A percentile compares a stretch with the other conserved stretches of the same genome.
These are phyloP conservation scores for Lentinula guzmanii DNA, from an alignment of 768 basidiomycete species.

Conservation along the genomic window DNA sequence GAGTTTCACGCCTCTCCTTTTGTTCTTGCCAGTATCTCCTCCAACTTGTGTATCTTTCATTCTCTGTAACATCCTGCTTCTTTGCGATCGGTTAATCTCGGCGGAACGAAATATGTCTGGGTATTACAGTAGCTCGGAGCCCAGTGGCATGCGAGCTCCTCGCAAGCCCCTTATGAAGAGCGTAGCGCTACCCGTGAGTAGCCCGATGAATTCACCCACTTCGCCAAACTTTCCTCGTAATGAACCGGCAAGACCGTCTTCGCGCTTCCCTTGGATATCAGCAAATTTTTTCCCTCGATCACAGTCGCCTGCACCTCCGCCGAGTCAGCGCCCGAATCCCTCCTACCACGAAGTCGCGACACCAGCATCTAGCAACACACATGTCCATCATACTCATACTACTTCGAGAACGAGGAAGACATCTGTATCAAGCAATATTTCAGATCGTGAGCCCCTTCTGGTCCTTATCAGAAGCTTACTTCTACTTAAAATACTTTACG, in stretches of 20 bases:
- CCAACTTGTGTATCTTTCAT: not conserved
- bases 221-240: not conserved
- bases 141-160: not conserved
- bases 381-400: not conserved
- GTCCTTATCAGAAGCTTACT: not conserved
- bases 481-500: not conserved
- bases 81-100: not conserved
- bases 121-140: not conserved
- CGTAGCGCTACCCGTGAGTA: not conserved
- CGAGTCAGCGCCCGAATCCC: not conserved
- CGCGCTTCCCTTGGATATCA: constrained; percentile 1
- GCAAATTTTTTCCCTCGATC: not conserved
- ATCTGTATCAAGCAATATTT: constrained; percentile 1
- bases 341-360: not conserved
- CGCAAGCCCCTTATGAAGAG: constrained; percentile 2
- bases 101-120: not conserved
- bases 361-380: not conserved
- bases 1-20: not conserved
- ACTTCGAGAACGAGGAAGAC: not conserved
- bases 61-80: not conserved
- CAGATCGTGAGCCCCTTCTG: not conserved
- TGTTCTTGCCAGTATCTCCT: not conserved
- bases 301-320: not conserved
- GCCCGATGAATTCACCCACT: constrained; percentile 1
- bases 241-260: not conserved